A percentile compares a stretch with the other conserved stretches of the same genome.
Evolutionary conservation across 2,329 filamentous ascomycete species (phyloP).

Genomic region (Trichoderma sp.): DNA sequence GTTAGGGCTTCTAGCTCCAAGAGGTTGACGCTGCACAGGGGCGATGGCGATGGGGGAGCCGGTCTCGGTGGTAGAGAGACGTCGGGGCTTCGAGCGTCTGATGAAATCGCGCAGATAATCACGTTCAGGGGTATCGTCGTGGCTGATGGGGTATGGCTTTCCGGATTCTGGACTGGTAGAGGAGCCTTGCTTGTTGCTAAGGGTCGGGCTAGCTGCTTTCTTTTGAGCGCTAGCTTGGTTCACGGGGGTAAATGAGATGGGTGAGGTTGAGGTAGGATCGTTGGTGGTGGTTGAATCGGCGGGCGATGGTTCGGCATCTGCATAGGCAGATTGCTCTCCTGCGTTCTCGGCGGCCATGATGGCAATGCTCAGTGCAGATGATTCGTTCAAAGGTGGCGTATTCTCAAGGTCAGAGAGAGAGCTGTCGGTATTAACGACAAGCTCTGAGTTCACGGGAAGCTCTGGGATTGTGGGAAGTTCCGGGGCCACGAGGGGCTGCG

Average conservation of each 20-base stretch:
- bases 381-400: slow-evolving; percentile 4
- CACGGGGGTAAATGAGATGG: slow-evolving; percentile 33
- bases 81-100: slow-evolving; percentile 35
- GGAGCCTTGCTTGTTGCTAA: not conserved
- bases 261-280: not conserved
- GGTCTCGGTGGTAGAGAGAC: slow-evolving; percentile 33
- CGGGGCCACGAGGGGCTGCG: not conserved
- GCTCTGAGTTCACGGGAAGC: not conserved
- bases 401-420: slow-evolving; percentile 17
- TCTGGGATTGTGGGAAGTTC: not conserved
- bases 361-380: not conserved
- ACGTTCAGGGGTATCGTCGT: slow-evolving; percentile 38
- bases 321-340: not conserved
- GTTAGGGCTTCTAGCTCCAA: slow-evolving; percentile 41
- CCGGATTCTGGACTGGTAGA: not conserved
- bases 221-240: slow-evolving; percentile 25
- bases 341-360: not conserved
- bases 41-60: slow-evolving; percentile 37
- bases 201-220: not conserved
- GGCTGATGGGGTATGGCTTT: slow-evolving; percentile 14
- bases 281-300: not conserved
- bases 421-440: not conserved
- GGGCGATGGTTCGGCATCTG: not conserved
- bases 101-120: slow-evolving; percentile 41
- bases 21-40: slow-evolving; percentile 33